Evolutionary conservation across 768 basidiomycete species (phyloP).

Genomic region (Chiua virens): DNA sequence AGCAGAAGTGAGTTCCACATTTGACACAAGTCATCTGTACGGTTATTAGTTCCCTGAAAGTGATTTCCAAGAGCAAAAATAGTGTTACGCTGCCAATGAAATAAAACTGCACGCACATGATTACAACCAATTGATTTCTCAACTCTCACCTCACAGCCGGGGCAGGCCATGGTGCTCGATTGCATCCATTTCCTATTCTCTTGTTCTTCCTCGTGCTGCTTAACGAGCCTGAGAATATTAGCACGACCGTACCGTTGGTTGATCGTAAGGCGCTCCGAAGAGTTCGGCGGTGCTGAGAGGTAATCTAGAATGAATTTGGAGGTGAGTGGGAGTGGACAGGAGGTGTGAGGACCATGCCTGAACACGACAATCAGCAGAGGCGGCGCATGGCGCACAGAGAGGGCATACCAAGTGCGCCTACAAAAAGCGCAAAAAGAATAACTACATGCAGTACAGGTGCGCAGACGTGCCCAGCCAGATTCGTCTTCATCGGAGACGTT

Average conservation of each 20-base stretch:
- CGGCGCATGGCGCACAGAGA: background rate
- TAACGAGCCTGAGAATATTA: conserved; percentile 61
- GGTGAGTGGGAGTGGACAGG: conserved; percentile 68
- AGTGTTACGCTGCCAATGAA: background rate
- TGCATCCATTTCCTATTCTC: conserved; percentile 75
- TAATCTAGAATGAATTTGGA: conserved; percentile 69
- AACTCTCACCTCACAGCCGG: conserved; percentile 70
- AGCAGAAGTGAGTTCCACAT: conserved; percentile 80
- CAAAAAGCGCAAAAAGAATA: conserved; percentile 88
- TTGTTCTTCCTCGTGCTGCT: conserved; percentile 67
- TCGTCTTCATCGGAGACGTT: conserved; percentile 45
- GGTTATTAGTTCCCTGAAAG: conserved; percentile 4
- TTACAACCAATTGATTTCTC: conserved; percentile 84
- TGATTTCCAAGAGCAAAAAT: background rate
- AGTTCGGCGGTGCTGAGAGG: conserved; percentile 53
- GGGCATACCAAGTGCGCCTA: conserved; percentile 67
- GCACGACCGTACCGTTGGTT: conserved; percentile 65
- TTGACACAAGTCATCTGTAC: conserved; percentile 75
- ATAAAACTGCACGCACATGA: conserved; percentile 56
- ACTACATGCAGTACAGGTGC: conserved; percentile 67
- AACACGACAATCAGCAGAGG: conserved; percentile 5
- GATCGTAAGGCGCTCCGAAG: conserved; percentile 46
- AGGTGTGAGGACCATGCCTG: conserved; percentile 81
- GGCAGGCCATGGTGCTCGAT: conserved; percentile 65
- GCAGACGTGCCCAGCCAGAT: conserved; percentile 68